These are phyloP conservation scores for Camelina laxa DNA, from an alignment of 345 rosid species.

Conservation along the genomic window DNA sequence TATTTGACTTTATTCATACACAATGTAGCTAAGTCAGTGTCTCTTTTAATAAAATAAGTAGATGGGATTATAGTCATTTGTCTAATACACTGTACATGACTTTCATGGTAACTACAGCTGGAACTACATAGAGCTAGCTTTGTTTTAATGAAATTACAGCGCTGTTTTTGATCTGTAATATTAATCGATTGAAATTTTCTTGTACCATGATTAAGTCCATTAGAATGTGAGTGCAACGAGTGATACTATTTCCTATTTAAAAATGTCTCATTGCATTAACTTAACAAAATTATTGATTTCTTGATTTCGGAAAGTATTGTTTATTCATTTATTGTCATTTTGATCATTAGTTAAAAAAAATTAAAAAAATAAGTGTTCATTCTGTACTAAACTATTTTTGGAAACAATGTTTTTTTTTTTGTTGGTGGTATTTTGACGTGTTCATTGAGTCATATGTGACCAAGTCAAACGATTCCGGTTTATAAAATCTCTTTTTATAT, in stretches of 20 bases:
- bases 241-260: neutral
- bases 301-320: neutral
- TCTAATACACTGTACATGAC: neutral
- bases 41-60: neutral
- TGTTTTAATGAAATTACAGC: too few relatives aligned
- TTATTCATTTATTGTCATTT: neutral
- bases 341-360: neutral
- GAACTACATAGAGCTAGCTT: neutral
- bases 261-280: neutral
- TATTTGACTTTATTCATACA: neutral
- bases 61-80: too few relatives aligned
- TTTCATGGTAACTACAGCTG: neutral
- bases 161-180: neutral
- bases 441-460: conserved; percentile 1
- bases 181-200: neutral
- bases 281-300: neutral
- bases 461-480: neutral
- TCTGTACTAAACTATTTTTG: neutral
- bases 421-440: neutral
- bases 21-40: neutral
- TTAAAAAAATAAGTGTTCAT: neutral
- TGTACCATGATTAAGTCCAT: neutral
- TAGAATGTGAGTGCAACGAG: neutral
- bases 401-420: neutral
- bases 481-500: neutral